These are phyloP conservation scores for Cenchrus purpureus DNA, from an alignment of 176 grass and related monocot genomes.

Conservation along the genomic window DNA sequence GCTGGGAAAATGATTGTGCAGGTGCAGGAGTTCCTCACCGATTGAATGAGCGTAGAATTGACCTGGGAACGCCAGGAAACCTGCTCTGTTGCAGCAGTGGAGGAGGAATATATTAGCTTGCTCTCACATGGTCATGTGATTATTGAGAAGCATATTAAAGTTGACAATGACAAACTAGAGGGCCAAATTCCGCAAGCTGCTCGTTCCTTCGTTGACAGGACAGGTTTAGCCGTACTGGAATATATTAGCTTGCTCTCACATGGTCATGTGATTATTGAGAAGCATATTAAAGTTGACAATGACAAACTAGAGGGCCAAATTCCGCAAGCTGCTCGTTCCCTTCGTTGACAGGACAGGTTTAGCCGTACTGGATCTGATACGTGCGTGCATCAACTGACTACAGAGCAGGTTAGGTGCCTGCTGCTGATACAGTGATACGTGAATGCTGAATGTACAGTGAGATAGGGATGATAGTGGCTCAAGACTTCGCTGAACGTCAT, in stretches of 20 bases:
- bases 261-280: no score
- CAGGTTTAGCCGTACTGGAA: background rate
- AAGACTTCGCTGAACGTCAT: no score
- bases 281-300: background rate
- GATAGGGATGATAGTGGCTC: no score
- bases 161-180: background rate
- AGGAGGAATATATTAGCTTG: background rate
- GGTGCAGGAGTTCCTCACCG: background rate
- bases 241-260: background rate
- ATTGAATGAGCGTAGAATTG: background rate
- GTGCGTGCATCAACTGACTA: no score
- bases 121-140: no score
- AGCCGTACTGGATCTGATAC: background rate
- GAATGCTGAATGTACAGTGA: background rate
- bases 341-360: background rate
- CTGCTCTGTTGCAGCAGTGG: background rate
- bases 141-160: background rate
- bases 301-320: background rate
- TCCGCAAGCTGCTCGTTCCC: background rate
- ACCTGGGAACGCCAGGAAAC: background rate
- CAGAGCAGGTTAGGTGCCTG: background rate
- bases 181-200: no score
- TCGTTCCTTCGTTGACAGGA: background rate
- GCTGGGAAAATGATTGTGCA: background rate
- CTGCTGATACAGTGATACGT: background rate